phyloP scores from a whole-genome alignment of 2,329 filamentous ascomycete species.

The Paecilomyces dactylethromorphus region DNA sequence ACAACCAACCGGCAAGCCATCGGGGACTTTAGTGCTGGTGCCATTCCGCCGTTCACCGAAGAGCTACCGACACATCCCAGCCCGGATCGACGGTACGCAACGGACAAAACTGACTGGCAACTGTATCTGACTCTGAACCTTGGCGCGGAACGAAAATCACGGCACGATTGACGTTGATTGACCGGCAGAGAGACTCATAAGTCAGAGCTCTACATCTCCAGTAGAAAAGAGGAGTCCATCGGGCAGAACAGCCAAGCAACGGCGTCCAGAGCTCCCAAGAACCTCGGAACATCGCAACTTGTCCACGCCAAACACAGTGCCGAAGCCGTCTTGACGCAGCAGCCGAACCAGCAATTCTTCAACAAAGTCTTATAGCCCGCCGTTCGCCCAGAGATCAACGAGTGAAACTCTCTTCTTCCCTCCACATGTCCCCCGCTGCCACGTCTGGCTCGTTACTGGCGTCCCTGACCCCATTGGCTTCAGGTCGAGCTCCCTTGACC shows the following conservation, averaged over 20 bases:
- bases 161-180: background rate
- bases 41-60: background rate
- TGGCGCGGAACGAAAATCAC: background rate
- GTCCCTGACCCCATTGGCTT: conserved; percentile 7
- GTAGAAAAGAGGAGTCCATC: background rate
- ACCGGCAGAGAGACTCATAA: background rate
- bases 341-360: background rate
- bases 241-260: background rate
- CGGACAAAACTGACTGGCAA: background rate
- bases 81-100: background rate
- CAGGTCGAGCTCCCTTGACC: conserved; percentile 22
- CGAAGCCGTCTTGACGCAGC: background rate
- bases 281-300: background rate
- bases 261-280: background rate
- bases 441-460: background rate
- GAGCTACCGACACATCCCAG: background rate
- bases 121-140: background rate
- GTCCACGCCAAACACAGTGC: background rate
- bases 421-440: conserved; percentile 1
- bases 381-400: background rate
- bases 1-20: background rate
- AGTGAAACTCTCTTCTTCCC: background rate
- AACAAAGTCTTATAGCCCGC: background rate
- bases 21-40: background rate
- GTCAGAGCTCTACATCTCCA: background rate